Percentiles rank a stretch among this genome's conserved stretches.
phyloP scores from a whole-genome alignment of 2,329 filamentous ascomycete species.

The Dactylellina cionopaga region DNA sequence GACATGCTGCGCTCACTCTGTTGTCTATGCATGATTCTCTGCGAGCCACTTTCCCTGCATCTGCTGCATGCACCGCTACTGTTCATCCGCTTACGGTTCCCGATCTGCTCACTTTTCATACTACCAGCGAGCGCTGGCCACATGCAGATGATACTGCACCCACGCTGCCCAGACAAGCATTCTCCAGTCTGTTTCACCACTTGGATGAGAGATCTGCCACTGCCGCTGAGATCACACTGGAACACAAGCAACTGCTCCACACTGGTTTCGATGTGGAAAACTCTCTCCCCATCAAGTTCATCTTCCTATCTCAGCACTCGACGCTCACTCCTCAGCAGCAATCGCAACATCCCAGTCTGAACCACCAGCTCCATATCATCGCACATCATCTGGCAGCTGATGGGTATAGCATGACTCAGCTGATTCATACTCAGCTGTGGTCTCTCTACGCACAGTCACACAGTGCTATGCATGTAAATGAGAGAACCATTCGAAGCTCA shows the following conservation, averaged over 20 bases:
- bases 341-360: neutral
- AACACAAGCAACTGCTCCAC: neutral
- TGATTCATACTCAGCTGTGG: too few relatives aligned
- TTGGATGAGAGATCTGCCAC: neutral
- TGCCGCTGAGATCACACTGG: neutral
- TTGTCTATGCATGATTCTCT: too few relatives aligned
- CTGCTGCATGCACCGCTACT: too few relatives aligned
- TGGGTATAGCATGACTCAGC: too few relatives aligned
- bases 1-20: too few relatives aligned
- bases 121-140: neutral
- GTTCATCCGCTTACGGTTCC: too few relatives aligned
- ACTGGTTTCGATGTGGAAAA: neutral
- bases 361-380: neutral
- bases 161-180: neutral
- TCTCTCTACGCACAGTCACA: too few relatives aligned
- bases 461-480: too few relatives aligned
- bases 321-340: neutral
- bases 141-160: neutral
- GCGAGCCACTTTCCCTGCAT: too few relatives aligned
- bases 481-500: too few relatives aligned
- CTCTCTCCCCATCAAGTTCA: neutral
- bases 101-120: too few relatives aligned
- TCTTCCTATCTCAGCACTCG: neutral
- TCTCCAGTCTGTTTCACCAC: neutral
- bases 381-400: too few relatives aligned